Conservation (phyloP, 352 stramenopile species). For the Globisporangium middletonii region DNA sequence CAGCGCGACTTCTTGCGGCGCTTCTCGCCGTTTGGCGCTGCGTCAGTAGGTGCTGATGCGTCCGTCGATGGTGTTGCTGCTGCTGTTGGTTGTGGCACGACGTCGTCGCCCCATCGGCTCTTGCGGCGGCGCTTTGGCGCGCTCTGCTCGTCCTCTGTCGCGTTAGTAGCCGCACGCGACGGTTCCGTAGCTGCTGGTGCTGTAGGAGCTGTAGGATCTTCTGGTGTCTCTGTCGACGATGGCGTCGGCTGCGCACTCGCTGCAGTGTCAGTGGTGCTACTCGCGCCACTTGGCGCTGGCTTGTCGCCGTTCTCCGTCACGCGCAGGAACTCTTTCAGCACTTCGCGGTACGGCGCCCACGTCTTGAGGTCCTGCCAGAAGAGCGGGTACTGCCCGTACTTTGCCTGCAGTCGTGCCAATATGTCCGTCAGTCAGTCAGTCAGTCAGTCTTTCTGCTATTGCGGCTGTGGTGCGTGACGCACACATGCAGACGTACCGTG, state of each 20-base stretch:
- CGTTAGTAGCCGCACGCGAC: not conserved
- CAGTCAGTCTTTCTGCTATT: not conserved
- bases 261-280: conserved; percentile 8
- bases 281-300: conserved; percentile 7
- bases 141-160: conserved; percentile 27
- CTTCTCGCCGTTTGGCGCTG: conserved; percentile 33
- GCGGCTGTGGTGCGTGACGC: no score
- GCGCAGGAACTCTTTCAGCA: conserved; percentile 88
- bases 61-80: conserved; percentile 1
- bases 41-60: not conserved
- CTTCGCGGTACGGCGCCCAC: conserved; percentile 90
- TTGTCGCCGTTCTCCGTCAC: conserved; percentile 47
- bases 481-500: conserved; percentile 15
- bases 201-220: not conserved
- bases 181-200: conserved; percentile 3
- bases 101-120: conserved; percentile 82
- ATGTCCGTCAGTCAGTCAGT: not conserved
- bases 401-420: conserved; percentile 20
- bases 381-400: conserved; percentile 88
- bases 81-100: conserved; percentile 15
- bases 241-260: not conserved
- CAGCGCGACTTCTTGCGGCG: conserved; percentile 79
- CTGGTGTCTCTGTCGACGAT: not conserved
- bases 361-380: conserved; percentile 95
- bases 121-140: conserved; percentile 69